Evolutionary conservation across 495 filamentous ascomycete species (phyloP), one percentile per base, ranked within the genome.

Genomic region (Lasiosphaeria ovina): DNA sequence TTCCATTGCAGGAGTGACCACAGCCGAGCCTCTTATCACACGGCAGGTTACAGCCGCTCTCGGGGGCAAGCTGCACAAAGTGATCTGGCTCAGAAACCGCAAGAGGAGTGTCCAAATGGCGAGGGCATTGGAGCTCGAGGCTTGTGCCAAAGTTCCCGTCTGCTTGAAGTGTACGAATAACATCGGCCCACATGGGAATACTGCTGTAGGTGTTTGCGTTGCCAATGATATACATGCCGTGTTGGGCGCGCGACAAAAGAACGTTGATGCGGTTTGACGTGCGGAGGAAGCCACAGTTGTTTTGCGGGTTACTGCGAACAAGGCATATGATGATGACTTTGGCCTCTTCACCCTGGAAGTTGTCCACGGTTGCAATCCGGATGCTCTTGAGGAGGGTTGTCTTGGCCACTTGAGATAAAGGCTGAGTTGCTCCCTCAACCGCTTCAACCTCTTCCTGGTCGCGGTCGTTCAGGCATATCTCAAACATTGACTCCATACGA

Each of bases 141-240:
- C 38, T 64, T 9, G 66, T 61, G 0, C 89, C 87, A 14, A 90
- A 69, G 40, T 73, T 75, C 0, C 72, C 71, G 0, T 64, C 61
- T 35, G 72, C 62, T 3, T 59, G 35, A 6, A 93, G 60, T 12
- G 88, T 84, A 0, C 70, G 60, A 32, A 89, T 66, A 6, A 94
- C 83, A 3, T 88, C 57, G 2, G 66, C 72, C 90, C 90, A 96
- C 88, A 94, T 93, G 0, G 66, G 60, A 4, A 92, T 79, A 42
- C 73, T 66, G 1, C 45, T 60, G 14, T 78, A 85, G 0, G 89
- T 87, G 35, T 76, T 67, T 3, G 82, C 71, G 66, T 93, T 92
- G 11, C 91, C 90, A 51, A 94, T 85, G 54, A 96, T 83, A 68
- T 91, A 96, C 87, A 95, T 90, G 6, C 91, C 90, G 68, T 96